phyloP scores from a whole-genome alignment of 1,139 yeast genomes.

The Pichia sp. region DNA sequence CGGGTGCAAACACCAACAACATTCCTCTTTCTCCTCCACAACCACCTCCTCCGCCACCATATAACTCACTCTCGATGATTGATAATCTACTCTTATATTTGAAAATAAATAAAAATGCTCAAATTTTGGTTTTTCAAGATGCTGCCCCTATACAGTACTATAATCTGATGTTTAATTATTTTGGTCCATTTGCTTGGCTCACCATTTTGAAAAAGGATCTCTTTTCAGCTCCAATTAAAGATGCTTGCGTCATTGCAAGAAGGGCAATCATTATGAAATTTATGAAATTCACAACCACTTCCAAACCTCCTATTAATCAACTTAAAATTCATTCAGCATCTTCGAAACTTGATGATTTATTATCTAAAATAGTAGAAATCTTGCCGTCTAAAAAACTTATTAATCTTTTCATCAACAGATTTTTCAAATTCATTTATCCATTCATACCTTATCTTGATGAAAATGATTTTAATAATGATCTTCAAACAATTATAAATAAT shows the following conservation, averaged over 20 bases:
- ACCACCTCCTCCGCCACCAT: no score
- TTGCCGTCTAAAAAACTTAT: conserved; percentile 37
- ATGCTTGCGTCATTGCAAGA: neutral
- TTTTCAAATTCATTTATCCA: conserved; percentile 41
- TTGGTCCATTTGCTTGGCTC: neutral
- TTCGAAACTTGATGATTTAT: neutral
- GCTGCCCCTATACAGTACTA: neutral
- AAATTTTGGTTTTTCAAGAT: neutral
- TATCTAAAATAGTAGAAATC: neutral
- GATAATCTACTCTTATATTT: neutral
- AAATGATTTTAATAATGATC: conserved; percentile 27
- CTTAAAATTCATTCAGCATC: no score
- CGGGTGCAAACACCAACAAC: neutral
- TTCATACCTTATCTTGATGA: conserved; percentile 46
- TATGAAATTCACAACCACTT: neutral
- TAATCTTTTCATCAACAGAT: conserved; percentile 42
- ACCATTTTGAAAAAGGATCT: neutral
- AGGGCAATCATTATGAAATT: neutral
- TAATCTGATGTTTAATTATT: neutral
- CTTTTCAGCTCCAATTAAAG: neutral
- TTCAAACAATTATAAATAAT: conserved; percentile 21
- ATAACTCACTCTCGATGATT: neutral
- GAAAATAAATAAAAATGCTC: neutral
- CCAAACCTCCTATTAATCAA: neutral
- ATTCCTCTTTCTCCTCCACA: no score